phyloP scores from a whole-genome alignment of 768 basidiomycete genomes.

The Mycena filopes region DNA sequence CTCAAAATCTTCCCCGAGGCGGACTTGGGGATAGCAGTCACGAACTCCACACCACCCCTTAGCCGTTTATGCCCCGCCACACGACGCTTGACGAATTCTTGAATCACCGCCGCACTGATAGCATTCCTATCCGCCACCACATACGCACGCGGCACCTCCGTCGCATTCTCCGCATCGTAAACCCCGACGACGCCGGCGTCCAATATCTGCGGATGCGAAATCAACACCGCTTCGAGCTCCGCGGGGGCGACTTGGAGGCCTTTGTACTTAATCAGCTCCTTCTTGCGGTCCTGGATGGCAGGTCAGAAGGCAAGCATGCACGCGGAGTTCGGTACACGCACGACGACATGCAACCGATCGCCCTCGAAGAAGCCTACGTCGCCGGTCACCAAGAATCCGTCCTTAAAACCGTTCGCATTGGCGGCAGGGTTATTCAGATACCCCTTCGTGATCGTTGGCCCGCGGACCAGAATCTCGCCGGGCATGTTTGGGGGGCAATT shows the following conservation, averaged over 20 bases:
- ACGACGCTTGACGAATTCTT: conserved; percentile 22
- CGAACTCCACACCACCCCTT: conserved; percentile 22
- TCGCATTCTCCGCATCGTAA: conserved; percentile 13
- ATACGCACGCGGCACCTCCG: conserved; percentile 36
- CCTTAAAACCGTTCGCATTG: conserved; percentile 25
- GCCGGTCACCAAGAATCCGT: conserved; percentile 32
- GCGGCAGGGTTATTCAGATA: conserved; percentile 33
- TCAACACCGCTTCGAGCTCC: conserved; percentile 44
- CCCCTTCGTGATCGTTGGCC: conserved; percentile 30
- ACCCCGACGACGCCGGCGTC: conserved; percentile 45
- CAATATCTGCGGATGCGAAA: conserved; percentile 39
- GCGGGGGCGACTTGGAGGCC: conserved; percentile 44
- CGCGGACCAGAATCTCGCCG: conserved; percentile 25
- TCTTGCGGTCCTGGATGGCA: conserved; percentile 38
- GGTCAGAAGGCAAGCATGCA: too few relatives aligned
- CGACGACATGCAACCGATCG: conserved; percentile 25
- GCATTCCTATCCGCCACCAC: conserved; percentile 24
- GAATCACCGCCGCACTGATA: conserved; percentile 15
- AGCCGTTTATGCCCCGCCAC: conserved; percentile 25
- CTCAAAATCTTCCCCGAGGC: conserved; percentile 31
- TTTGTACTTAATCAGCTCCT: conserved; percentile 36
- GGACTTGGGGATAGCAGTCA: conserved; percentile 28
- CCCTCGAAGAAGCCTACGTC: conserved; percentile 29
- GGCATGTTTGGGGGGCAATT: conserved; percentile 26
- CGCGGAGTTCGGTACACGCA: background rate